Base-by-base conservation (phyloP, 2,329 filamentous ascomycete species). In the Allantophomopsis lycopodina region DNA sequence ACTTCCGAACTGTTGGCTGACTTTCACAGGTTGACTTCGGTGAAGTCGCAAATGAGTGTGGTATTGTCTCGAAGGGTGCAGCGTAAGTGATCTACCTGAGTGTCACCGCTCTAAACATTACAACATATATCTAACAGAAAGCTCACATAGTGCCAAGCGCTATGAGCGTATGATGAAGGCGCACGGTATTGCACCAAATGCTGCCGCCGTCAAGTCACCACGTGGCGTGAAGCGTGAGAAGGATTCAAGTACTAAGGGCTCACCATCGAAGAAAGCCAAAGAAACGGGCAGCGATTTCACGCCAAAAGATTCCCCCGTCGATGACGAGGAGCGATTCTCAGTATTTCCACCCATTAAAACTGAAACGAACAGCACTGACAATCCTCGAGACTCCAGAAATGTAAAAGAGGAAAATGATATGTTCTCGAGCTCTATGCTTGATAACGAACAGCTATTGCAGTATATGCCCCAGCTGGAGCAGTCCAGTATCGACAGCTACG, bases 121-220 rank as follows among this genome's bases (percentile, higher is more conserved):
- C 31, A 41, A 21, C 6, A 5, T 21, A 21, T n/a, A 32, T 33
- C 17, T 23, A 13, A 18, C 38, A 34, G 36, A 28, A 40, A 23
- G 12, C 7, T 28, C 23, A 28, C 21, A 44, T 50, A 83, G 79
- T 2, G 71, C 76, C 45, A 83, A 83, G 58, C 64, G 78, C 48
- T 83, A 79, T 50, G 74, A 79, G 56, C 71, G 78, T 23, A 66
- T 83, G 52, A 63, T 79, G 59, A 77, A 78, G 53, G 59, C 68
- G 7, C 63, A 77, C 46, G 66, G 64, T 18, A 69, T 78, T 40
- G 38, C 47, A 8, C 38, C 51, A 37, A 52, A 50, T 37, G 49
- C 47, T 35, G 50, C 46, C 23, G 42, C 41, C 10, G 43, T 48
- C 38, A 54, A 55, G 32, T 40, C 50, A 15, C 39, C 48, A 4